phyloP scores from a whole-genome alignment of 2,329 filamentous ascomycete genomes.

The Juglanconis oblonga region DNA sequence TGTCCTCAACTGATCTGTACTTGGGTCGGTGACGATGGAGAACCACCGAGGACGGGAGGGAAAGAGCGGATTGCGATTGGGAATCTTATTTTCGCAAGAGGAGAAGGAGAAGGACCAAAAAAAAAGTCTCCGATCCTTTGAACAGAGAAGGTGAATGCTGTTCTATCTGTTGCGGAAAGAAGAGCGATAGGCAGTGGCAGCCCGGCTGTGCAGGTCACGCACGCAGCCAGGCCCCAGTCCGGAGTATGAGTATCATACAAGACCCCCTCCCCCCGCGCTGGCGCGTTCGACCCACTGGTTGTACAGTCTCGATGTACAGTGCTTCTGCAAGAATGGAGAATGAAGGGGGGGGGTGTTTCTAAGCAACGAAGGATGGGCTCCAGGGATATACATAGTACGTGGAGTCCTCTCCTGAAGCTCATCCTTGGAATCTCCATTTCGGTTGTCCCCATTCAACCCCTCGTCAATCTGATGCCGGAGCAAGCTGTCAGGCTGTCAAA shows the following conservation, averaged over 20 bases:
- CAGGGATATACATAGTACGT: background rate
- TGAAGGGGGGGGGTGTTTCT: background rate
- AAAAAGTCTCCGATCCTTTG: conserved; percentile 17
- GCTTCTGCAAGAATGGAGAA: background rate
- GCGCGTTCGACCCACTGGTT: background rate
- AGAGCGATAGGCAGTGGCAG: conserved; percentile 5
- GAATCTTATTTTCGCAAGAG: background rate
- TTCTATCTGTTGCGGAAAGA: conserved; percentile 6
- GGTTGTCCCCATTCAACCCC: background rate
- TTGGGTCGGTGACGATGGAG: conserved; percentile 3
- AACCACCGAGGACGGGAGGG: conserved; percentile 19
- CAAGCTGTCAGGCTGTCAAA: background rate
- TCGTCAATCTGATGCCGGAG: background rate
- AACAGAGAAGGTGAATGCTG: conserved; percentile 2
- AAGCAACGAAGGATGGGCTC: background rate
- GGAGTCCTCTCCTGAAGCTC: too few relatives aligned
- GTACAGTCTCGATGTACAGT: background rate
- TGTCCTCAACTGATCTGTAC: background rate
- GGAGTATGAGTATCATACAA: background rate
- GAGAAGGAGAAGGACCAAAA: conserved; percentile 3
- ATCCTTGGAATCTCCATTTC: background rate
- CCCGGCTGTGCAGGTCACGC: conserved; percentile 12
- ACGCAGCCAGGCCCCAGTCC: background rate
- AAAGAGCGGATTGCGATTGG: conserved; percentile 19
- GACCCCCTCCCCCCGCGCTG: background rate